These are phyloP conservation scores for Colletotrichum liaoningense DNA, from an alignment of 2,329 filamentous ascomycete genomes.

Conservation along the genomic window DNA sequence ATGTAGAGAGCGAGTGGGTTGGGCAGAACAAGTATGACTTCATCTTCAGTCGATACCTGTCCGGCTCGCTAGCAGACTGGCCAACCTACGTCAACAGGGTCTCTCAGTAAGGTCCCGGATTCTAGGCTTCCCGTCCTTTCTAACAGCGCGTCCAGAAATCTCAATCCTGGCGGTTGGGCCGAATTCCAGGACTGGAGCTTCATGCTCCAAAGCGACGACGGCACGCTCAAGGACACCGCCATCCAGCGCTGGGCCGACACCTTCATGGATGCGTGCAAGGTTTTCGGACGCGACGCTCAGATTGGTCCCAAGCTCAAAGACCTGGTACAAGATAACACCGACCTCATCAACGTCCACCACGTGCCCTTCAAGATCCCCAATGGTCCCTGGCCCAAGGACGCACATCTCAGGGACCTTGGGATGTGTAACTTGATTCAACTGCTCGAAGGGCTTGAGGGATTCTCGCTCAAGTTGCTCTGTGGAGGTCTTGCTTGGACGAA, in stretches of 20 bases:
- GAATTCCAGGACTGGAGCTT: not conserved
- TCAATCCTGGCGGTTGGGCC: too few species aligned
- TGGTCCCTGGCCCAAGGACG: slow-evolving; percentile 40
- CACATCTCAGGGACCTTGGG: slow-evolving; percentile 44
- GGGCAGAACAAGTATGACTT: too few species aligned
- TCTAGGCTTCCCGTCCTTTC: too few species aligned
- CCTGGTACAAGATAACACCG: not conserved
- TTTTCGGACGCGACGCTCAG: not conserved
- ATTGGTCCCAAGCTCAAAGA: not conserved
- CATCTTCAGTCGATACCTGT: not conserved
- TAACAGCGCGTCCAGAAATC: too few species aligned
- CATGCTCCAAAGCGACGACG: not conserved
- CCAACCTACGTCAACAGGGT: not conserved
- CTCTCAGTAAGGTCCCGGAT: not conserved
- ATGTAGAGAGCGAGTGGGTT: too few species aligned
- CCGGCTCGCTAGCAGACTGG: not conserved
- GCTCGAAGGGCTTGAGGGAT: slow-evolving; percentile 38
- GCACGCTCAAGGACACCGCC: not conserved
- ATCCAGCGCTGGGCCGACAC: not conserved
- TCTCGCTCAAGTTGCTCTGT: slow-evolving; percentile 42
- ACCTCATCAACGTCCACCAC: not conserved
- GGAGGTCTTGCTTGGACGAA: slow-evolving; percentile 43
- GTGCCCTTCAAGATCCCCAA: not conserved
- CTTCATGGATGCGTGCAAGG: not conserved
- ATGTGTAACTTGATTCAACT: slow-evolving; percentile 32